Percentiles rank a stretch among this genome's conserved stretches.
These are phyloP conservation scores for Melampsora medusae DNA, from an alignment of 1,284 basidiomycete genomes.

Conservation along the genomic window DNA sequence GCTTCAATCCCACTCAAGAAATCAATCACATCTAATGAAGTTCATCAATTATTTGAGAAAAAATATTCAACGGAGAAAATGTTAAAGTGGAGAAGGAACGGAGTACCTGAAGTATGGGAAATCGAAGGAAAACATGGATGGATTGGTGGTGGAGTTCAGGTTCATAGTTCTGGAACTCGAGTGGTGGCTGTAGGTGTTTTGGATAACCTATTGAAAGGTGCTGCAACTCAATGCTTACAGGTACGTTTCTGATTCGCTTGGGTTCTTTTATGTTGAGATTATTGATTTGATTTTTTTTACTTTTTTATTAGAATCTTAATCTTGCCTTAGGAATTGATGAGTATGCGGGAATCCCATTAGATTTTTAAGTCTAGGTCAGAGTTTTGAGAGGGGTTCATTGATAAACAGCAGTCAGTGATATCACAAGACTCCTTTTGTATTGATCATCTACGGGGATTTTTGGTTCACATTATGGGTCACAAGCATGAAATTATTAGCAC, in stretches of 20 bases:
- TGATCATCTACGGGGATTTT: no score
- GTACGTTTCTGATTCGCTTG: slow-evolving; percentile 57
- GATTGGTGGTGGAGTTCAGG: slow-evolving; percentile 88
- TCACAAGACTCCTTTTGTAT: no score
- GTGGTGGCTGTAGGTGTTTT: slow-evolving; percentile 90
- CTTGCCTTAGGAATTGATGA: slow-evolving; percentile 90
- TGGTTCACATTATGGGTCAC: no score
- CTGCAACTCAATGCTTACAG: slow-evolving; percentile 94
- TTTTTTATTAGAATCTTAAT: slow-evolving; percentile 75
- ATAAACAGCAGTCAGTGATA: no score
- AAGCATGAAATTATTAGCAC: no score
- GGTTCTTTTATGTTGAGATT: background rate
- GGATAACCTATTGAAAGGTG: slow-evolving; percentile 95
- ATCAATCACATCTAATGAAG: slow-evolving; percentile 67
- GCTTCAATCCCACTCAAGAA: slow-evolving; percentile 74
- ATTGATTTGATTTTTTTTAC: background rate
- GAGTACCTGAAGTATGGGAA: slow-evolving; percentile 68
- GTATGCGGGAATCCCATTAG: slow-evolving; percentile 71
- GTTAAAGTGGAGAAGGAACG: slow-evolving; percentile 60
- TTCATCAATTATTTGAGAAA: slow-evolving; percentile 72
- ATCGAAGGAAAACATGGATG: slow-evolving; percentile 83
- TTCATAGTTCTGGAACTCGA: slow-evolving; percentile 79
- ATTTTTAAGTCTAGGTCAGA: background rate
- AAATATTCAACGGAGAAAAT: slow-evolving; percentile 75
- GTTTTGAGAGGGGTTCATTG: no score